Conservation (phyloP, 2,329 filamentous ascomycete species). For the Cercospora berteroae region DNA sequence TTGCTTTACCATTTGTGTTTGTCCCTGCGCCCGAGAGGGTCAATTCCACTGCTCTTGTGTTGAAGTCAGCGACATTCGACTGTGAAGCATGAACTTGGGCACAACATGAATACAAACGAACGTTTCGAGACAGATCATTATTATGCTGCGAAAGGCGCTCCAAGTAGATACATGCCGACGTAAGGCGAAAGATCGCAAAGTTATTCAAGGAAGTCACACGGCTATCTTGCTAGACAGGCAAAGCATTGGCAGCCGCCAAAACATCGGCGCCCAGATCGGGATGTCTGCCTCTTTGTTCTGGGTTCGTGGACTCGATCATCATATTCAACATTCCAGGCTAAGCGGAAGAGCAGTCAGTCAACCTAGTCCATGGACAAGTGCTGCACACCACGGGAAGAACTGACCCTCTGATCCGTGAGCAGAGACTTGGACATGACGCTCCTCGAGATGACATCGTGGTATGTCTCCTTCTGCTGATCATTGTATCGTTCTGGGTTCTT, state of each 20-base stretch:
- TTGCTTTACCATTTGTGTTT: neutral
- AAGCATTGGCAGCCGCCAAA: slow-evolving; percentile 9
- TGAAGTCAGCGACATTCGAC: neutral
- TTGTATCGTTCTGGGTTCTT: slow-evolving; percentile 5
- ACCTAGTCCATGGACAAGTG: too few species aligned
- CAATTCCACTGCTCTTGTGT: neutral
- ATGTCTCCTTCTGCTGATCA: slow-evolving; percentile 6
- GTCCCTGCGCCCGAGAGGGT: neutral
- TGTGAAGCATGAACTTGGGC: neutral
- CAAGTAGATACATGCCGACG: neutral
- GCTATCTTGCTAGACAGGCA: neutral
- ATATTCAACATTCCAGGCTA: slow-evolving; percentile 28
- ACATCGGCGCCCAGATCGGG: slow-evolving; percentile 26
- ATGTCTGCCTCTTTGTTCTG: slow-evolving; percentile 19
- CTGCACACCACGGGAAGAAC: neutral
- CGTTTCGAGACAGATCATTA: neutral
- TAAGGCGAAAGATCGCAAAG: neutral
- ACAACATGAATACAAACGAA: neutral
- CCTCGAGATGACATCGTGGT: slow-evolving; percentile 7
- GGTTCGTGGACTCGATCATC: slow-evolving; percentile 30
- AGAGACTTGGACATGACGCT: slow-evolving; percentile 13
- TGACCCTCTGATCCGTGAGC: slow-evolving; percentile 16
- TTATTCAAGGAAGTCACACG: neutral
- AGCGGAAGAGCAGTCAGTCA: slow-evolving; percentile 14
- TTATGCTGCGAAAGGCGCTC: neutral